phyloP scores from a whole-genome alignment of 441 rosid genomes.

The Daphne laureola region DNA sequence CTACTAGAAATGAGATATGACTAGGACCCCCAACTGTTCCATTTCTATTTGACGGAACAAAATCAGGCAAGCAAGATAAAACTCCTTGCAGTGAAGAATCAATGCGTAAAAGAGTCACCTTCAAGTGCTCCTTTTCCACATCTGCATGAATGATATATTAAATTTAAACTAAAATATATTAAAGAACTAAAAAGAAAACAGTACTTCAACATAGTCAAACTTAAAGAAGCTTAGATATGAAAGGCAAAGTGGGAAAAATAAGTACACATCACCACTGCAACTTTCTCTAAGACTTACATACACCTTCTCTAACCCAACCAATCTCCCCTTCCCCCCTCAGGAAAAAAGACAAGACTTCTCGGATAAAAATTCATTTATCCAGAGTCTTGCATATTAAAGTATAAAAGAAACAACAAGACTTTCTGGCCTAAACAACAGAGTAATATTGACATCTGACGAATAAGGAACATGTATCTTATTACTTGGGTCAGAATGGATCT shows the following conservation, averaged over 20 bases:
- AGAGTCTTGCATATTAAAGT: too few relatives aligned
- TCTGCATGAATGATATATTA: conserved; percentile 43
- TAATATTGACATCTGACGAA: too few relatives aligned
- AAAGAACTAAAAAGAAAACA: not conserved
- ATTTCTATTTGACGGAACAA: conserved; percentile 73
- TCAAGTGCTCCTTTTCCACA: conserved; percentile 95
- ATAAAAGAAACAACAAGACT: too few relatives aligned
- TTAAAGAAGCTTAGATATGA: not conserved
- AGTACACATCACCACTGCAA: too few relatives aligned
- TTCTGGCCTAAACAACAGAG: too few relatives aligned
- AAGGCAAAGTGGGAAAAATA: too few relatives aligned
- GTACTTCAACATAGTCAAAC: not conserved
- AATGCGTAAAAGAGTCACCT: conserved; percentile 98
- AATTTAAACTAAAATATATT: not conserved
- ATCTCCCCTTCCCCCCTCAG: too few relatives aligned
- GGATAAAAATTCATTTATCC: too few relatives aligned
- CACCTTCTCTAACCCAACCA: too few relatives aligned
- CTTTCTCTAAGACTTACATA: too few relatives aligned
- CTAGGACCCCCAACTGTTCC: conserved; percentile 48
- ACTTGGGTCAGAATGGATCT: conserved; percentile 89
- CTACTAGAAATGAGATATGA: conserved; percentile 73
- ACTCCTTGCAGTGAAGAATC: conserved; percentile 98
- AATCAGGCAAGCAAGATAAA: conserved; percentile 99
- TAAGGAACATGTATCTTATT: conserved; percentile 4
- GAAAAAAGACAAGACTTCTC: too few relatives aligned